These are phyloP conservation scores for Papilionanthe hybrid DNA, from an alignment of 116 monocot species.

Conservation along the genomic window DNA sequence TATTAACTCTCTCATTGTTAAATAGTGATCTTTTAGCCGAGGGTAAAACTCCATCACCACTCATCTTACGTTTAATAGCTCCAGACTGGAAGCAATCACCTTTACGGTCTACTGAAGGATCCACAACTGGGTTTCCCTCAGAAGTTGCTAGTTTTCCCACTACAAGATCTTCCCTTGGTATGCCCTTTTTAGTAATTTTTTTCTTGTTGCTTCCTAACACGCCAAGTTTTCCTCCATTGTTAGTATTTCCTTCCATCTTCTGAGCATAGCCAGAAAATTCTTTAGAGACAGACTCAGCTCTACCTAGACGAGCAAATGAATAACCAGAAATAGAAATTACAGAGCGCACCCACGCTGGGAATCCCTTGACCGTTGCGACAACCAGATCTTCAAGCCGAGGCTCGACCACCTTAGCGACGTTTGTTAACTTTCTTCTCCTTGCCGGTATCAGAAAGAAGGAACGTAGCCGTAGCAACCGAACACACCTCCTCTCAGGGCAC, in stretches of 20 bases:
- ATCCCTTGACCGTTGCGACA: constrained; percentile 88
- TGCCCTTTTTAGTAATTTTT: constrained; percentile 11
- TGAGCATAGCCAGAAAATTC: constrained; percentile 16
- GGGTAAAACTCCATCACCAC: constrained; percentile 13
- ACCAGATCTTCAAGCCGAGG: constrained; percentile 72
- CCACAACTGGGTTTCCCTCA: constrained; percentile 12
- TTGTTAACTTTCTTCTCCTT: constrained; percentile 34
- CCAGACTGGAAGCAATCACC: constrained; percentile 14
- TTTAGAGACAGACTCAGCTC: background rate
- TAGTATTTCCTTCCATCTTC: constrained; percentile 8
- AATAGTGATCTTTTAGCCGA: constrained; percentile 33
- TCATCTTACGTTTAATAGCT: constrained; percentile 26
- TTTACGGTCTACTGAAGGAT: constrained; percentile 13
- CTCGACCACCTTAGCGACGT: constrained; percentile 40
- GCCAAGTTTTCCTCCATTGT: constrained; percentile 11
- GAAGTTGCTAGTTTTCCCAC: constrained; percentile 14
- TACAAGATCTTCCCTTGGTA: background rate
- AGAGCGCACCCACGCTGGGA: constrained; percentile 45
- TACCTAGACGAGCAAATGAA: background rate
- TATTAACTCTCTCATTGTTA: constrained; percentile 11
- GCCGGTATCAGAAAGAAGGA: constrained; percentile 37
- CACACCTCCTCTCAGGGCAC: background rate
- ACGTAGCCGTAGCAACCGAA: background rate
- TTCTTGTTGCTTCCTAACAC: constrained; percentile 19
- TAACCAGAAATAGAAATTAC: background rate